Evolutionary conservation across 371 early-diverging fungal species (phyloP).

Genomic region (Rhizopus microsporus): DNA sequence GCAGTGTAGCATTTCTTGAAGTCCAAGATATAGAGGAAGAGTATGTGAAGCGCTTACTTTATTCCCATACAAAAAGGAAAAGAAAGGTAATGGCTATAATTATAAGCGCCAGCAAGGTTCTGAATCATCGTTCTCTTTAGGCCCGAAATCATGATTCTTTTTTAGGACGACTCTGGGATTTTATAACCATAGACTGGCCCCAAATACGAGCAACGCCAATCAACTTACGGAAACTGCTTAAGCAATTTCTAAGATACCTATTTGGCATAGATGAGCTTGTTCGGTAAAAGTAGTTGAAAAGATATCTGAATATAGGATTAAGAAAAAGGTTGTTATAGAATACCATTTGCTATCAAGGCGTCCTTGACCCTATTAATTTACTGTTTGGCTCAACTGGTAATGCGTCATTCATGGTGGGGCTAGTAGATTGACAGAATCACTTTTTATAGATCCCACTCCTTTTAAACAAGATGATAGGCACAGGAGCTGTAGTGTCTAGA

Average conservation of each 20-base stretch:
- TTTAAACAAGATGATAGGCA: conserved; percentile 42
- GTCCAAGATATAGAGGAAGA: conserved; percentile 45
- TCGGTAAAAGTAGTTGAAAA: conserved; percentile 20
- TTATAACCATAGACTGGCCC: not conserved
- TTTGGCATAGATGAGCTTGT: conserved; percentile 33
- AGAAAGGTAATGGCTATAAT: not conserved
- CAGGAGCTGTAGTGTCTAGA: conserved; percentile 43
- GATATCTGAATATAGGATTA: not conserved
- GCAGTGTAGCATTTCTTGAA: conserved; percentile 32
- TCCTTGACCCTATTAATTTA: conserved; percentile 39
- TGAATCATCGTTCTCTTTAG: not conserved
- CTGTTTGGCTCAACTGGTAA: conserved; percentile 46
- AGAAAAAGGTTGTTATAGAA: conserved; percentile 17
- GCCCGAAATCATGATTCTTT: not conserved
- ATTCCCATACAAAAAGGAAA: not conserved
- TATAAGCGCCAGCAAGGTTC: not conserved
- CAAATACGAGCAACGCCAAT: not conserved
- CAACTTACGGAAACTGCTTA: not conserved
- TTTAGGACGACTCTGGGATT: not conserved
- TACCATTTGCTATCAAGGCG: conserved; percentile 45
- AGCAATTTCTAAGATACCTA: conserved; percentile 4
- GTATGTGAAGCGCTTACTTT: conserved; percentile 33
- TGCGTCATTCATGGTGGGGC: not conserved
- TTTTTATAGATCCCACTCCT: conserved; percentile 40
- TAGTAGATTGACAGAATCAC: not conserved